Percentiles rank a stretch among this genome's conserved stretches.
Evolutionary conservation across 2,329 filamentous ascomycete genomes (phyloP).

Genomic region (Penicillium sp.): DNA sequence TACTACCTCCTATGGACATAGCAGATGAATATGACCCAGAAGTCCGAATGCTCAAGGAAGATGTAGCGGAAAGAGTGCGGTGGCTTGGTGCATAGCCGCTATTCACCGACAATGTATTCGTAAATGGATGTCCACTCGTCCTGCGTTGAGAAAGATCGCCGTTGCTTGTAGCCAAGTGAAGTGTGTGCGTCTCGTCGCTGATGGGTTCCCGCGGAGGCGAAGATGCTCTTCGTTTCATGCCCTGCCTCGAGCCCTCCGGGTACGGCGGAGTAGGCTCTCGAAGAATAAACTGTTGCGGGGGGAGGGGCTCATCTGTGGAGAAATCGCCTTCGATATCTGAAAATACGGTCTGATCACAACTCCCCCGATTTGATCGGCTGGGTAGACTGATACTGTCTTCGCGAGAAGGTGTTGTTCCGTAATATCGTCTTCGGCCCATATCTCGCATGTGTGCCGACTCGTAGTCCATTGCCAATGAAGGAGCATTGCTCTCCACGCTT

Average conservation of each 20-base stretch:
- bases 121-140: conserved; percentile 51
- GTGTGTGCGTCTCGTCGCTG: conserved; percentile 32
- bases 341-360: conserved; percentile 59
- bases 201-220: conserved; percentile 56
- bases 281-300: conserved; percentile 35
- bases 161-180: conserved; percentile 39
- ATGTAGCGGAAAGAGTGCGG: conserved; percentile 61
- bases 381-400: conserved; percentile 51
- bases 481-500: conserved; percentile 42
- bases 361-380: conserved; percentile 54
- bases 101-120: conserved; percentile 52
- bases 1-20: conserved; percentile 58
- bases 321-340: conserved; percentile 45
- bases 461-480: conserved; percentile 39
- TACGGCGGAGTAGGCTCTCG: conserved; percentile 39
- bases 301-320: conserved; percentile 36
- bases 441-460: conserved; percentile 34
- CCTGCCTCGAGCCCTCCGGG: conserved; percentile 44
- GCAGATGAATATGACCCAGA: conserved; percentile 59
- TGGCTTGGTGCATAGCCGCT: conserved; percentile 54
- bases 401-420: conserved; percentile 44
- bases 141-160: conserved; percentile 54
- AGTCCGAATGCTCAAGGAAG: conserved; percentile 57
- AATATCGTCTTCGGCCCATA: conserved; percentile 44
- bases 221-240: conserved; percentile 61